Percentiles rank a stretch among this genome's conserved stretches.
Conservation (phyloP, 106 monocot genomes). For the Allium fistulosum region DNA sequence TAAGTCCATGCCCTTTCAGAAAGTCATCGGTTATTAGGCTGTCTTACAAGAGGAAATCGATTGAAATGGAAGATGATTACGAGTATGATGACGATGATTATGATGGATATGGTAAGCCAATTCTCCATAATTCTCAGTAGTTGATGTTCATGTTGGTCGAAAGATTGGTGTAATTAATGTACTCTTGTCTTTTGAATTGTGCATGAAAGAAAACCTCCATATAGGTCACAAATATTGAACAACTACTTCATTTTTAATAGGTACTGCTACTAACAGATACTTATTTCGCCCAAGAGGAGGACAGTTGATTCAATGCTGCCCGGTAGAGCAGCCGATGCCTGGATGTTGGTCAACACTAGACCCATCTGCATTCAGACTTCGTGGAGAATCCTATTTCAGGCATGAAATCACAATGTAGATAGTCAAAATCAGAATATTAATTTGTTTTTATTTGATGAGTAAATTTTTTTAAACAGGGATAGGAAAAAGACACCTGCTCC, state of each 20-base stretch:
- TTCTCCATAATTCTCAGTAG: not conserved
- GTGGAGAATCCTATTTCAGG: conserved; percentile 70
- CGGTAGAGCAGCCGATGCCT: conserved; percentile 27
- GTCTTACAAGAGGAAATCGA: conserved; percentile 52
- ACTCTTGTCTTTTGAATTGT: not conserved
- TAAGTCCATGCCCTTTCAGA: conserved; percentile 25
- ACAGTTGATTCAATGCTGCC: conserved; percentile 26
- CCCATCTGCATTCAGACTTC: conserved; percentile 65
- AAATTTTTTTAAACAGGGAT: conserved; percentile 2
- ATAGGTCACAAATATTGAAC: not conserved
- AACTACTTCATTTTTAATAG: not conserved
- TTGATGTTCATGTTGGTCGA: not conserved
- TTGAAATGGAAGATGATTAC: not conserved
- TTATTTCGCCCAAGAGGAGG: conserved; percentile 55
- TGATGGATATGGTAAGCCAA: not conserved
- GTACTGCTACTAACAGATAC: conserved; percentile 63
- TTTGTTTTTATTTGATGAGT: too few species aligned
- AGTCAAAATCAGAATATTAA: too few species aligned
- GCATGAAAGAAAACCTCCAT: not conserved
- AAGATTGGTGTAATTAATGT: not conserved
- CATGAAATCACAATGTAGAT: conserved; percentile 3
- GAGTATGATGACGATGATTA: not conserved
- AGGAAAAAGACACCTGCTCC: conserved; percentile 54
- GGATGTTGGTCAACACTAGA: conserved; percentile 65
- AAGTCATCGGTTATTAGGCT: conserved; percentile 60